Percentiles rank a stretch among this genome's conserved stretches.
Evolutionary conservation across 2,329 filamentous ascomycete species (phyloP).

Genomic region (Epichloe baconii): DNA sequence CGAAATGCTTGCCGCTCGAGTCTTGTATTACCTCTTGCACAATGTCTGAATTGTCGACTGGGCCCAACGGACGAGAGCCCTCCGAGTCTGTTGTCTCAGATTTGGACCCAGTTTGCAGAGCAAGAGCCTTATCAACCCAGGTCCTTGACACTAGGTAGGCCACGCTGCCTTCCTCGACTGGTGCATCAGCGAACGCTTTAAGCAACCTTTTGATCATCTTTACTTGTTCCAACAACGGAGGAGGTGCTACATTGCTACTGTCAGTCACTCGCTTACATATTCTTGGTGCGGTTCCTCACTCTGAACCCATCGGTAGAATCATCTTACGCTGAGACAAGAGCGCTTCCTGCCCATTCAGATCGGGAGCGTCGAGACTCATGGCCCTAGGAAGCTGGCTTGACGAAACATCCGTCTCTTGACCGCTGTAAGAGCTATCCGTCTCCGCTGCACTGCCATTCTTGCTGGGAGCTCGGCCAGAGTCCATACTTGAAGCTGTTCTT

Average conservation of each 20-base stretch:
- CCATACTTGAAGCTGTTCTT: constrained; percentile 49
- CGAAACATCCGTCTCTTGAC: constrained; percentile 9
- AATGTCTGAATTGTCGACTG: constrained; percentile 78
- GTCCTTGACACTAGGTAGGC: constrained; percentile 66
- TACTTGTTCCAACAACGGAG: constrained; percentile 48
- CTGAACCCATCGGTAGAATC: not conserved
- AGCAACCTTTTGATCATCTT: constrained; percentile 53
- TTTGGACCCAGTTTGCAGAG: constrained; percentile 47
- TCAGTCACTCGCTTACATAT: constrained; percentile 1
- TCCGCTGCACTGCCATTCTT: constrained; percentile 30
- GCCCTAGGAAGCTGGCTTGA: constrained; percentile 19
- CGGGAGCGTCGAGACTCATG: constrained; percentile 28
- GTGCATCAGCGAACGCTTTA: constrained; percentile 35
- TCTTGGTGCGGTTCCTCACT: not conserved
- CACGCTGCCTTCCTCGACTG: constrained; percentile 55
- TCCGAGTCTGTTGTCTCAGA: constrained; percentile 44
- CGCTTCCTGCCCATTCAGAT: constrained; percentile 10
- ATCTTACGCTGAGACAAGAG: constrained; percentile 4
- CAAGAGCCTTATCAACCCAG: constrained; percentile 66
- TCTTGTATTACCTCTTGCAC: constrained; percentile 48
- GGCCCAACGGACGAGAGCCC: constrained; percentile 50
- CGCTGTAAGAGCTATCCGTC: constrained; percentile 24
- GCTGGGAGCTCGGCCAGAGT: constrained; percentile 31
- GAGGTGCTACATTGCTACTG: constrained; percentile 13
- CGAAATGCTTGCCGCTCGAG: constrained; percentile 42